Evolutionary conservation across 2,329 filamentous ascomycete genomes (phyloP), one percentile per base, ranked within the genome.

Genomic region (Acephala macrosclerotiorum): DNA sequence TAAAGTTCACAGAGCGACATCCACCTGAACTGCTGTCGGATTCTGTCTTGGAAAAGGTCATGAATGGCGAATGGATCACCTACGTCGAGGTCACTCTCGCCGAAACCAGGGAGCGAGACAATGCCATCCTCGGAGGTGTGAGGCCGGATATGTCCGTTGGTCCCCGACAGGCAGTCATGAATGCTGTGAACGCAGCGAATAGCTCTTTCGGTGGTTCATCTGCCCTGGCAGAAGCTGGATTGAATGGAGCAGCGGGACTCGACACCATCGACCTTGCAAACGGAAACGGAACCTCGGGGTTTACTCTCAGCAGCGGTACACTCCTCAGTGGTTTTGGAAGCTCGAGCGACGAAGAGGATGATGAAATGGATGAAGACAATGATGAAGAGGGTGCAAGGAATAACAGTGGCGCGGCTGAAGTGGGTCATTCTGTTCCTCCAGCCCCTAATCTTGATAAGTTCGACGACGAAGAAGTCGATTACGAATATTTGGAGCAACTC

Each of bases 1-100:
- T 98, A 76, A 99, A 98, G 79, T 98, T 99, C 76, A 97, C 94
- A 40, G 96, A 97, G 79, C 89, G 96, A 62, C 93, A 97, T 77
- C 91, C 95, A 3, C 91, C 94, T 0, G 94, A 98, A 79, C 82
- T 95, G 22, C 84, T 98, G 11, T 96, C 94, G 0, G 90, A 93
- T 67, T 85, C 86, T 14, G 93, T 99, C 2, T 84, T 97, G 70
- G 92, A 97, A 72, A 93, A 91, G 73, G 93, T 98, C 58, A 92
- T 96, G 83, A 91, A 93, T 75, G 89, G 90, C 61, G 90, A 94
- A 66, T 99, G 96, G 96, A 91, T 96, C 73, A 90, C 92, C 73
- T 99, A 98, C 74, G 94, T 98, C 45, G 95, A 98, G 76, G 92
- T 95, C 65, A 93, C 94, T 0, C 83, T 99, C 29, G 92, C 95